Conservation (phyloP, 2,329 filamentous ascomycete species). For the Fusarium sp. region DNA sequence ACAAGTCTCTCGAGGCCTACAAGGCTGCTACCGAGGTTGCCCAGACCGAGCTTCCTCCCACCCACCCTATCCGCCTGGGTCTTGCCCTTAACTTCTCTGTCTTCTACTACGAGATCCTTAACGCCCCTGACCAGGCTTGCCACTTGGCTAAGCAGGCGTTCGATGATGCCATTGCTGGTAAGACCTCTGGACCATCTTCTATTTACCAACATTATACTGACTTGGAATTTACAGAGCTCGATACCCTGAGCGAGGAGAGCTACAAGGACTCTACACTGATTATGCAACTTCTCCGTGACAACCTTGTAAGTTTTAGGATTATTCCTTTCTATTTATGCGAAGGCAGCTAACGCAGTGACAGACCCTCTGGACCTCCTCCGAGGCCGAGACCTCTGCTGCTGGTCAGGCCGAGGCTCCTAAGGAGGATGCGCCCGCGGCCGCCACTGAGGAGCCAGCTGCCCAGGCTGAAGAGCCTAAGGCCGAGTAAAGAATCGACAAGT, state of each 20-base stretch:
- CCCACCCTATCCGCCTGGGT: conserved; percentile 97
- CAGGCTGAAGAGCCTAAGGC: conserved; percentile 75
- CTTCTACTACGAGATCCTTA: conserved; percentile 99
- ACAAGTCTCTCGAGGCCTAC: conserved; percentile 93
- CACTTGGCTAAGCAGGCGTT: conserved; percentile 99
- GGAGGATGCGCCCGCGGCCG: conserved; percentile 63
- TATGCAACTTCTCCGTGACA: conserved; percentile 98
- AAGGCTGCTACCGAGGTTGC: conserved; percentile 99
- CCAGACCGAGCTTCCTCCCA: conserved; percentile 96
- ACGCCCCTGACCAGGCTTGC: conserved; percentile 97
- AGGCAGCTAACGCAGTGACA: conserved; percentile 57
- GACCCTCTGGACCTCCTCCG: conserved; percentile 99
- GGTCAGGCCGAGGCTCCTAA: conserved; percentile 63
- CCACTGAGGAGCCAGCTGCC: conserved; percentile 68
- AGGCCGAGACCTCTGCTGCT: conserved; percentile 83
- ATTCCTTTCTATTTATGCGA: neutral
- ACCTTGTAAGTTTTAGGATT: conserved; percentile 75
- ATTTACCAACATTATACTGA: conserved; percentile 1
- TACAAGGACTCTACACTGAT: conserved; percentile 99
- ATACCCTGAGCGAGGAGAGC: conserved; percentile 97
- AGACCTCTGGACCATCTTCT: neutral
- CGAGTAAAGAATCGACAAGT: conserved; percentile 62
- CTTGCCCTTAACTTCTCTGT: conserved; percentile 99
- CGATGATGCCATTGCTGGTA: conserved; percentile 92
- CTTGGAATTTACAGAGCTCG: conserved; percentile 74